phyloP scores from a whole-genome alignment of 768 basidiomycete species.

The Suillus weaverae region DNA sequence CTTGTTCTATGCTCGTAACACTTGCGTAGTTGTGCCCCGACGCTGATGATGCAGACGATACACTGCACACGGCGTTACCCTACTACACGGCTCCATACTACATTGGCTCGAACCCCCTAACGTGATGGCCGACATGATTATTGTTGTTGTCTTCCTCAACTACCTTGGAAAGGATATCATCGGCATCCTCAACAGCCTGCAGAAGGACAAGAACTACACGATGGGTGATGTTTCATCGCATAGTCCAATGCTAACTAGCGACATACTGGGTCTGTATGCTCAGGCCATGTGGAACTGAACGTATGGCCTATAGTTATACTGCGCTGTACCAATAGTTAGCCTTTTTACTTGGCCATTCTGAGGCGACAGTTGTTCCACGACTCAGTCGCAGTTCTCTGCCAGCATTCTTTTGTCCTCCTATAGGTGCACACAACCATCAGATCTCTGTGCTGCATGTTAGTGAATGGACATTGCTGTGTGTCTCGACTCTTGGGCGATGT shows the following conservation, averaged over 20 bases:
- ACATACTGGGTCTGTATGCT: slow-evolving; percentile 43
- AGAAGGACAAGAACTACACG: slow-evolving; percentile 50
- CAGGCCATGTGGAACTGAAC: slow-evolving; percentile 30
- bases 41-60: slow-evolving; percentile 62
- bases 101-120: slow-evolving; percentile 52
- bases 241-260: slow-evolving; percentile 42
- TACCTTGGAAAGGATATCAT: slow-evolving; percentile 60
- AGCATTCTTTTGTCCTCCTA: too few species aligned
- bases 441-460: too few species aligned
- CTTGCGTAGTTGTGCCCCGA: slow-evolving; percentile 60
- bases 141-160: slow-evolving; percentile 77
- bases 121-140: slow-evolving; percentile 45
- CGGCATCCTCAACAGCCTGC: slow-evolving; percentile 55
- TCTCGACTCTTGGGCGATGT: too few species aligned
- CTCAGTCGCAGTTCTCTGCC: too few species aligned
- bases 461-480: too few species aligned
- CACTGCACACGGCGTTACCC: slow-evolving; percentile 58
- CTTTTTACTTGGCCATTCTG: neutral
- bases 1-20: neutral
- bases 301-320: neutral
- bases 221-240: slow-evolving; percentile 52
- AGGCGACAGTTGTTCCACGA: too few species aligned
- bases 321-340: neutral
- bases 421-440: too few species aligned
- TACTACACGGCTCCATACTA: slow-evolving; percentile 56